phyloP scores from a whole-genome alignment of 2,329 filamentous ascomycete species.

The Dryadomyces quercus-mongolicae region DNA sequence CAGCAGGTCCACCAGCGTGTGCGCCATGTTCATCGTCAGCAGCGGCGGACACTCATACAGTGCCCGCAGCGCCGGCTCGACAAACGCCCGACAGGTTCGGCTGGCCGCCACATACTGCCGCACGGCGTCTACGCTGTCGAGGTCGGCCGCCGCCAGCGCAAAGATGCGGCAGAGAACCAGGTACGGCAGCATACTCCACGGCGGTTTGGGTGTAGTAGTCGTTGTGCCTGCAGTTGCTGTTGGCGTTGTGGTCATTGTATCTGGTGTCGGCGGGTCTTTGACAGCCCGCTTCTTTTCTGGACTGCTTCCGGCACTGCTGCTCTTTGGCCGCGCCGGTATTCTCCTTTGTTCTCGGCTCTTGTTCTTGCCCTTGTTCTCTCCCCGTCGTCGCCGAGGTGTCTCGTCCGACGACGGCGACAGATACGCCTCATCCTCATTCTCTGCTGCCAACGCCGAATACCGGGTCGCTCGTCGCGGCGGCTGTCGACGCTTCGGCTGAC shows the following conservation, averaged over 20 bases:
- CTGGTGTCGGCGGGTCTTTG: not conserved
- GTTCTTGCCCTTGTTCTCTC: not conserved
- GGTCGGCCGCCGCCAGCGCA: conserved; percentile 48
- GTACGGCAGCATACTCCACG: conserved; percentile 23
- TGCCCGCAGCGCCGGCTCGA: conserved; percentile 60
- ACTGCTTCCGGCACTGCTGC: not conserved
- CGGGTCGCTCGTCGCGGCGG: not conserved
- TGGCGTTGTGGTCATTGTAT: too few relatives aligned
- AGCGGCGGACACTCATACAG: conserved; percentile 61
- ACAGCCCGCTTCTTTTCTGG: not conserved
- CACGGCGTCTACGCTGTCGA: conserved; percentile 31
- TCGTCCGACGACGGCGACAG: conserved; percentile 4
- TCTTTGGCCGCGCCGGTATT: not conserved
- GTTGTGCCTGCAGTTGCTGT: not conserved
- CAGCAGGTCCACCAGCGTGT: conserved; percentile 38
- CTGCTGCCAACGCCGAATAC: not conserved
- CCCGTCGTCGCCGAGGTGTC: not conserved
- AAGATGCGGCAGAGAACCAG: conserved; percentile 60
- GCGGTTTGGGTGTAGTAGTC: not conserved
- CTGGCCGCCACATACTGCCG: conserved; percentile 55
- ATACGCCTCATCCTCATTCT: conserved; percentile 2
- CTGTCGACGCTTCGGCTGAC: not conserved
- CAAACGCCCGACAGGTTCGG: conserved; percentile 49
- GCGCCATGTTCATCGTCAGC: conserved; percentile 30
- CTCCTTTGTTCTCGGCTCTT: not conserved